Conservation (phyloP, 352 stramenopile genomes). For the Globisporangium rhizosaccharum region DNA sequence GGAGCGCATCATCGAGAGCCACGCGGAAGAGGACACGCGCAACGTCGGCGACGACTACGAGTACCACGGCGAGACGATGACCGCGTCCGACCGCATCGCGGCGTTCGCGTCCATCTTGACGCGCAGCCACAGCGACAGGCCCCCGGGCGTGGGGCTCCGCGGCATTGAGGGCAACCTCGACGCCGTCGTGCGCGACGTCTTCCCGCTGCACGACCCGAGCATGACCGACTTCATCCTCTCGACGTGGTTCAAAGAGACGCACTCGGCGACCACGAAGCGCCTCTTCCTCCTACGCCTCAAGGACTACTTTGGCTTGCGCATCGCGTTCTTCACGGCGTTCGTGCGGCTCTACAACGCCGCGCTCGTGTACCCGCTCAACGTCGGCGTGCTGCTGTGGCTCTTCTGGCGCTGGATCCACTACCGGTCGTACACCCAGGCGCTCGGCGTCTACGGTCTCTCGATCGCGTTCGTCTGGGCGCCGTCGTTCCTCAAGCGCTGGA, state of each 20-base stretch:
- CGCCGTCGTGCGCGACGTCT: conserved; percentile 40
- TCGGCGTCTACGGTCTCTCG: conserved; percentile 44
- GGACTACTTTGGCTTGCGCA: conserved; percentile 55
- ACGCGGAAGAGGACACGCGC: conserved; percentile 45
- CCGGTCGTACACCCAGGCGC: conserved; percentile 39
- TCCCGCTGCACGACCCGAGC: conserved; percentile 54
- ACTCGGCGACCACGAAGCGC: conserved; percentile 31
- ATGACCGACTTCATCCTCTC: conserved; percentile 61
- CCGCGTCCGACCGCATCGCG: conserved; percentile 35
- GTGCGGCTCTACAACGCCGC: conserved; percentile 52
- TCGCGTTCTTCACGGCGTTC: conserved; percentile 59
- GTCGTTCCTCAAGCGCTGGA: conserved; percentile 53
- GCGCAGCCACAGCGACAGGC: conserved; percentile 32
- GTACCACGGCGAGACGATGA: conserved; percentile 51
- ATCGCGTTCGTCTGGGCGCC: conserved; percentile 52
- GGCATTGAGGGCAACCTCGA: conserved; percentile 54
- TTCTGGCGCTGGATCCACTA: conserved; percentile 57
- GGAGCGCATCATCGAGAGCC: conserved; percentile 54
- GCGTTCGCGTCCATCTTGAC: conserved; percentile 56
- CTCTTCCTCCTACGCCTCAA: conserved; percentile 54
- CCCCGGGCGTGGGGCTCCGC: conserved; percentile 36
- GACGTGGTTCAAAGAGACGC: conserved; percentile 44
- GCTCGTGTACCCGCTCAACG: conserved; percentile 40
- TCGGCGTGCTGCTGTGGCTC: conserved; percentile 43
- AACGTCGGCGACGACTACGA: conserved; percentile 50